phyloP scores from a whole-genome alignment of 495 filamentous ascomycete genomes.

The Aspergillus taichungensis region DNA sequence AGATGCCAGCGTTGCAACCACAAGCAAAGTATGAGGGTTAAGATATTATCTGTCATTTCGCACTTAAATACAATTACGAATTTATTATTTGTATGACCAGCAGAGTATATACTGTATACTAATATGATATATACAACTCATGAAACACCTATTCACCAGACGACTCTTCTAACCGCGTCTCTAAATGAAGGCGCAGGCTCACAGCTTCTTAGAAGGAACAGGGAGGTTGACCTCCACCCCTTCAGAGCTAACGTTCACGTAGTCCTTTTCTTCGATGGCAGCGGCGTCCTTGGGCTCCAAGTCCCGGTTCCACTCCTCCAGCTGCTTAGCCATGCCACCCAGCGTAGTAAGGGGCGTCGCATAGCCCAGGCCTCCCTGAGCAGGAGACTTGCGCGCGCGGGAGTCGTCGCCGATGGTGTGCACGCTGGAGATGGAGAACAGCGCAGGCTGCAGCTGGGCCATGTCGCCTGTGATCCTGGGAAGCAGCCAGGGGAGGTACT shows the following conservation, averaged over 20 bases:
- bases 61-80: too few relatives aligned
- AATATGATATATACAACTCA: neutral
- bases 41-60: too few relatives aligned
- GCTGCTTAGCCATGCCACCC: slow-evolving; percentile 44
- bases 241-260: slow-evolving; percentile 17
- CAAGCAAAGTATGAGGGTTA: too few relatives aligned
- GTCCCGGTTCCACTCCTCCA: slow-evolving; percentile 43
- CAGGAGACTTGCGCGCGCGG: slow-evolving; percentile 30
- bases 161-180: too few relatives aligned
- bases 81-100: too few relatives aligned
- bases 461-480: slow-evolving; percentile 34
- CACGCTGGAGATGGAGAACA: slow-evolving; percentile 43
- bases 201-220: too few relatives aligned
- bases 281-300: neutral
- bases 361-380: slow-evolving; percentile 45
- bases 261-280: too few relatives aligned
- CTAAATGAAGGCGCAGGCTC: too few relatives aligned
- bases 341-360: slow-evolving; percentile 40
- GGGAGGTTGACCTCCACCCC: slow-evolving; percentile 1
- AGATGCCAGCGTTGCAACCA: too few relatives aligned
- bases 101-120: too few relatives aligned
- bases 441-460: slow-evolving; percentile 42
- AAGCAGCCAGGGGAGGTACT: slow-evolving; percentile 32
- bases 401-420: slow-evolving; percentile 42
- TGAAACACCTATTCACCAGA: neutral